A percentile compares a stretch with the other conserved stretches of the same genome.
Evolutionary conservation across 805 yeast species (phyloP).

Genomic region (Candida morakotiae): DNA sequence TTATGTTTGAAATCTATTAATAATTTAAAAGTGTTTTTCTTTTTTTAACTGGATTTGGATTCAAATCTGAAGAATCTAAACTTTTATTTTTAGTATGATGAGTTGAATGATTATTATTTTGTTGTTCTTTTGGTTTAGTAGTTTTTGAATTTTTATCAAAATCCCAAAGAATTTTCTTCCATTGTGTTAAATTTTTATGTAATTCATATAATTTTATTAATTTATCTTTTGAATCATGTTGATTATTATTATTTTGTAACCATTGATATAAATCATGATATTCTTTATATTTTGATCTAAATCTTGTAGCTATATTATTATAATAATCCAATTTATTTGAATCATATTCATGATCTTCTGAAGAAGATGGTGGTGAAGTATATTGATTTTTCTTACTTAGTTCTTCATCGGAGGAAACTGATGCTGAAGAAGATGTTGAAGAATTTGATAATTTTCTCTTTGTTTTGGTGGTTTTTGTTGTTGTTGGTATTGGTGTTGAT

Average conservation of each 20-base stretch:
- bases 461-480: neutral
- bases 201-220: conserved; percentile 41
- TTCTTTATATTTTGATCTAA: conserved; percentile 45
- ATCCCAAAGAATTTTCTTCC: conserved; percentile 58
- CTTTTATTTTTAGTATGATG: neutral
- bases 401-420: conserved; percentile 12
- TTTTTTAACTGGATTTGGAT: neutral
- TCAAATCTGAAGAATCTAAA: neutral
- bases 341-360: conserved; percentile 15
- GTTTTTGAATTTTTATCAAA: conserved; percentile 28
- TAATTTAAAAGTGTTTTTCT: neutral
- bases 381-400: conserved; percentile 13
- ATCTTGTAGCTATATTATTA: conserved; percentile 42
- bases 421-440: conserved; percentile 7
- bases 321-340: conserved; percentile 27
- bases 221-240: conserved; percentile 16
- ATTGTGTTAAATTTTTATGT: conserved; percentile 48
- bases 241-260: conserved; percentile 8
- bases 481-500: conserved; percentile 1
- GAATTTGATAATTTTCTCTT: conserved; percentile 4
- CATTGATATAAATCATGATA: conserved; percentile 41
- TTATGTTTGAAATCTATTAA: too few species aligned
- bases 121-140: conserved; percentile 11
- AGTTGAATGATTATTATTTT: neutral
- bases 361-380: conserved; percentile 36